Conservation (phyloP, 2,329 filamentous ascomycete species). For the Blastomyces emzantsi region DNA sequence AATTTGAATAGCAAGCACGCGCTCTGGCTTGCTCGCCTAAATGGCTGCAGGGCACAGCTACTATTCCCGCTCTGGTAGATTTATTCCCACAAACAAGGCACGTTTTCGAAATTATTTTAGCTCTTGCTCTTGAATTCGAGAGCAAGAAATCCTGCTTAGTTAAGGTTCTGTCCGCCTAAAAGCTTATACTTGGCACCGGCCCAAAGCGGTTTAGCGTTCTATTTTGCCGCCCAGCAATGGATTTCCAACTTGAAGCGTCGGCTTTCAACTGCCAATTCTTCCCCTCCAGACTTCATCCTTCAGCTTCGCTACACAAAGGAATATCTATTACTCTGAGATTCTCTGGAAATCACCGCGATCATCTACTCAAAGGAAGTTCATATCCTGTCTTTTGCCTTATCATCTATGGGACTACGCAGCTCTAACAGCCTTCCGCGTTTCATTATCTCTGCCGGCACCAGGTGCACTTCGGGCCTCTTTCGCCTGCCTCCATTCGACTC, state of each 20-base stretch:
- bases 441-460: constrained; percentile 20
- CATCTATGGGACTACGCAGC: constrained; percentile 20
- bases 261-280: not conserved
- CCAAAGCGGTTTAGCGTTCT: constrained; percentile 2
- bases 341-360: not conserved
- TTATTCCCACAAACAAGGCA: not conserved
- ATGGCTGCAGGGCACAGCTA: not conserved
- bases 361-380: not conserved
- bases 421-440: constrained; percentile 19
- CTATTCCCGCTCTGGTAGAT: not conserved
- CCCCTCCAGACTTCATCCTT: not conserved
- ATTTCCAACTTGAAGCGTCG: not conserved
- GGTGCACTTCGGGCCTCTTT: constrained; percentile 17
- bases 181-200: not conserved
- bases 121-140: constrained; percentile 7
- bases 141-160: not conserved
- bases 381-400: not conserved
- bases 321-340: not conserved
- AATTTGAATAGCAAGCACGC: not conserved
- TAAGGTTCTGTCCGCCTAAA: not conserved
- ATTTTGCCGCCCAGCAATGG: not conserved
- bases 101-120: not conserved
- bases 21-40: not conserved
- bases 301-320: not conserved
- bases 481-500: constrained; percentile 9